A percentile compares a stretch with the other conserved stretches of the same genome.
phyloP scores from a whole-genome alignment of 257 asterid genomes.

The Nicotiana otophora region DNA sequence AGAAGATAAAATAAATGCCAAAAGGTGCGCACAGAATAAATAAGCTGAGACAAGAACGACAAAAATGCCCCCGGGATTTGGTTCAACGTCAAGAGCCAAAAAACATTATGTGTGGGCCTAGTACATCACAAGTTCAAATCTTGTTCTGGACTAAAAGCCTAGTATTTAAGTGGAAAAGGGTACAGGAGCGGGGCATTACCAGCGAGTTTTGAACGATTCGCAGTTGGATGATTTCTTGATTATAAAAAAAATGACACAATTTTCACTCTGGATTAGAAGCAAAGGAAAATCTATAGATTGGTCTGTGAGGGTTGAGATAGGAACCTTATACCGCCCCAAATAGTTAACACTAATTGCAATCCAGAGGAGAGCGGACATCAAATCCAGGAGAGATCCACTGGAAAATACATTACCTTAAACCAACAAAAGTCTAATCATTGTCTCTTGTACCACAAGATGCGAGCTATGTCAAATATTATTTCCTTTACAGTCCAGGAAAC shows the following conservation, averaged over 20 bases:
- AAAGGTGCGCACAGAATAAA: neutral
- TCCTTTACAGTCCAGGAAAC: neutral
- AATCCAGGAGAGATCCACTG: neutral
- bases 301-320: neutral
- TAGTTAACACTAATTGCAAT: neutral
- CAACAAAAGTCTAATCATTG: neutral
- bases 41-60: neutral
- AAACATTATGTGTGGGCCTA: too few relatives aligned
- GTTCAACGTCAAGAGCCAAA: neutral
- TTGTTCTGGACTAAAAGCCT: neutral
- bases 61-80: neutral
- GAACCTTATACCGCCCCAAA: neutral
- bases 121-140: neutral
- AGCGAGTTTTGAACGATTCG: neutral
- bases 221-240: neutral
- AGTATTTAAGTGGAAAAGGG: neutral
- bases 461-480: neutral
- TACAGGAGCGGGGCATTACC: neutral
- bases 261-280: neutral
- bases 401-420: neutral
- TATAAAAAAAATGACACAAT: neutral
- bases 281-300: neutral
- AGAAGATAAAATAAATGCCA: neutral
- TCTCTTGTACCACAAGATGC: neutral
- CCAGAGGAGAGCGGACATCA: neutral